Evolutionary conservation across 2,329 filamentous ascomycete genomes (phyloP), one percentile per base, ranked within the genome.

Genomic region (Exophiala bonariae): DNA sequence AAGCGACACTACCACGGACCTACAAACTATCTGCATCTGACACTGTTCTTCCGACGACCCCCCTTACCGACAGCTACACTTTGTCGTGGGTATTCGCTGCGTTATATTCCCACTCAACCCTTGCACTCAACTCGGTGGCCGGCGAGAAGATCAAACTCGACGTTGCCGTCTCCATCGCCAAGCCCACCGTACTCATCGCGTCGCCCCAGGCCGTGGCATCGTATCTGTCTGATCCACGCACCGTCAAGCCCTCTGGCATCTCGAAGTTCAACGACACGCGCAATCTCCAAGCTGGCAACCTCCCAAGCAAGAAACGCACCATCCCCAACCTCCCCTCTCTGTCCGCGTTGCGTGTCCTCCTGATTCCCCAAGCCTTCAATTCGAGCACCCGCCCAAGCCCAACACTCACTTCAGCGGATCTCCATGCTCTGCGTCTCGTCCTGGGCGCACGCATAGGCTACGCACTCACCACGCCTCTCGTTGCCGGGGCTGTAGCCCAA

Each of bases 401-500:
- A 1, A 82, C 84, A 2, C 72, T 97, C 10, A 86, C 80, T 32
- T 82, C 86, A 3, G 69, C 78, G 17, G 80, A 84, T 41, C 75
- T 97, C 32, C 89, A 87, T 0, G 89, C 96, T 61, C 70, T 97
- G 47, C 83, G 91, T 36, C 79, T 95, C 42, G 88, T 90, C 66
- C 88, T 87, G 2, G 81, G 86, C 20, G 85, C 89, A 2, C 82
- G 89, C 41, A 76, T 96, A 47, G 77, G 95, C 41, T 96, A 97
- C 66, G 91, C 90, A 3, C 76, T 99, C 44, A 87, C 89, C 14
- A 83, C 87, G 1, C 75, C 89, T 18, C 81, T 82, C 51, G 87
- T 97, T n/a, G 92, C 91, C 2, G 93, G 93, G 30, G 86, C 91
- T 1, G 81, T 95, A n/a, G 76, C 86, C 1, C 92, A 97, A 70